phyloP scores from a whole-genome alignment of 257 asterid genomes.

The Solanum dulcamara region DNA sequence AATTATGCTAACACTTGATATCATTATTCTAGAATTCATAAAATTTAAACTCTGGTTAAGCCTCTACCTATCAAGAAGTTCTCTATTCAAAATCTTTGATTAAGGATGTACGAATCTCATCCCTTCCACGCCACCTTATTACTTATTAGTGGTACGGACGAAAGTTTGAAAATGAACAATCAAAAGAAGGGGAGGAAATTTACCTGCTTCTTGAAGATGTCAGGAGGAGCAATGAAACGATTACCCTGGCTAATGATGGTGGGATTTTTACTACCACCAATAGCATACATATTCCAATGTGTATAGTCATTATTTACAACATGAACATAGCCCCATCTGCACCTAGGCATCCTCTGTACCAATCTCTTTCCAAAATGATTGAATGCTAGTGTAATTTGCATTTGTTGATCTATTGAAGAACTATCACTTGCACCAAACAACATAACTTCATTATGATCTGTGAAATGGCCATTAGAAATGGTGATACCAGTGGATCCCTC shows the following conservation, averaged over 20 bases:
- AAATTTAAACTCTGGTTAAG: too few relatives aligned
- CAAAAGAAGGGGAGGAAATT: background rate
- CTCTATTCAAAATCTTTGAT: background rate
- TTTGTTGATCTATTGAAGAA: conserved; percentile 18
- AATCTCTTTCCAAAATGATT: conserved; percentile 43
- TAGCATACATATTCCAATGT: conserved; percentile 69
- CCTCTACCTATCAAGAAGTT: background rate
- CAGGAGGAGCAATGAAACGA: conserved; percentile 50
- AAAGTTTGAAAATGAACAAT: background rate
- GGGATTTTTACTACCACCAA: conserved; percentile 57
- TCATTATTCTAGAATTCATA: background rate
- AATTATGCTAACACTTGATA: background rate
- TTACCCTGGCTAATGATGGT: conserved; percentile 72
- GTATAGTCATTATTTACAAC: conserved; percentile 71
- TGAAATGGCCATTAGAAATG: conserved; percentile 21
- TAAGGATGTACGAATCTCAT: background rate
- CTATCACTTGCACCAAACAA: conserved; percentile 53
- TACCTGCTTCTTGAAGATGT: conserved; percentile 28
- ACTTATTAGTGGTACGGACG: background rate
- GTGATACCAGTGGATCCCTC: conserved; percentile 24
- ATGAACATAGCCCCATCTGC: conserved; percentile 46
- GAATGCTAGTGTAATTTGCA: conserved; percentile 47
- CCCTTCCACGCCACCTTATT: background rate
- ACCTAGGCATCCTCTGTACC: conserved; percentile 46
- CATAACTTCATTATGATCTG: conserved; percentile 29